phyloP scores from a whole-genome alignment of 1,284 basidiomycete genomes.

The Bjerkandera adusta region DNA sequence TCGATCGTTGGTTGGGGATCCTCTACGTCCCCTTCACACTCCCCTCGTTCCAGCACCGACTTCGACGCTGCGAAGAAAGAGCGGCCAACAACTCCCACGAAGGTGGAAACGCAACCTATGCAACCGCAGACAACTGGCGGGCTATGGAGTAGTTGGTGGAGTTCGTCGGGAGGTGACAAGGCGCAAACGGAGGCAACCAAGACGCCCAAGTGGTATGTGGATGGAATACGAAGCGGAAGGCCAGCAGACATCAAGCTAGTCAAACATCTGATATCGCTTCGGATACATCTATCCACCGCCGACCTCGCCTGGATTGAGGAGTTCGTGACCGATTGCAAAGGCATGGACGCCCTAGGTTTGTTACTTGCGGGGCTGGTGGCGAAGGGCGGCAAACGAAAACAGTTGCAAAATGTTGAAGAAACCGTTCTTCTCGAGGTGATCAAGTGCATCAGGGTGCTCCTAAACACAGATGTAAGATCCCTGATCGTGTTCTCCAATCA shows the following conservation, averaged over 20 bases:
- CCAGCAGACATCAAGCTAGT: conserved; percentile 58
- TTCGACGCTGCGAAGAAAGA: conserved; percentile 28
- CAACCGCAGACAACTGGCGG: conserved; percentile 72
- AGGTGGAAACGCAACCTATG: conserved; percentile 33
- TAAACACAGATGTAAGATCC: conserved; percentile 81
- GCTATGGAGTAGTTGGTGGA: conserved; percentile 74
- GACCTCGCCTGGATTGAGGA: conserved; percentile 77
- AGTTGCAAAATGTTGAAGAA: conserved; percentile 63
- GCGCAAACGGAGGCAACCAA: conserved; percentile 36
- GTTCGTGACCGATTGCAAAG: conserved; percentile 66
- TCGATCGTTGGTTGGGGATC: conserved; percentile 69
- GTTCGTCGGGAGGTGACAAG: conserved; percentile 57
- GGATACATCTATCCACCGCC: conserved; percentile 84
- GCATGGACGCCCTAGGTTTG: conserved; percentile 61
- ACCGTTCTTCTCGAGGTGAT: conserved; percentile 70
- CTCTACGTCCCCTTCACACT: conserved; percentile 34
- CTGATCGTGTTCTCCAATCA: background rate
- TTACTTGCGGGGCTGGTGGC: conserved; percentile 61
- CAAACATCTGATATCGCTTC: conserved; percentile 81
- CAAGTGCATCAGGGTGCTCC: conserved; percentile 78
- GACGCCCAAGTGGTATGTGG: conserved; percentile 60
- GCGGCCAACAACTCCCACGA: conserved; percentile 17
- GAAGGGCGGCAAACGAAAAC: conserved; percentile 58
- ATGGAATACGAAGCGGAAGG: conserved; percentile 51
- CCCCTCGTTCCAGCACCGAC: conserved; percentile 38